Base-by-base conservation (phyloP, 1,284 basidiomycete genomes). In the Gymnopus androsaceus region DNA sequence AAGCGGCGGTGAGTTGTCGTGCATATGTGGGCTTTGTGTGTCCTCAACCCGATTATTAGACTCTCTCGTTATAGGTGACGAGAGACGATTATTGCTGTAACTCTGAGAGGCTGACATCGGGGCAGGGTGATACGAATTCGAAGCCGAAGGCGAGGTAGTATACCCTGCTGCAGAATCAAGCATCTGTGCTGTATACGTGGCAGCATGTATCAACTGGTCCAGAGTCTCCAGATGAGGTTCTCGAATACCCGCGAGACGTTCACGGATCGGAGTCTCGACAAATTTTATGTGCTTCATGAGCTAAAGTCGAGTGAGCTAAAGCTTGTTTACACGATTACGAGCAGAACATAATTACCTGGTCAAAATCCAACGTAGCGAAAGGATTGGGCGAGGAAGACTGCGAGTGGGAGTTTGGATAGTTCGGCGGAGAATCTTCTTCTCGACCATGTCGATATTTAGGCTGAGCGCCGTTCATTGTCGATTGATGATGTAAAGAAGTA, bases 161-260 rank as follows among this genome's bases (percentile, higher is more conserved):
- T 45, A 23, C 33, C n/a, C 46, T 15, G 50, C 51, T 17, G 57
- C 55, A 34, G 47, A 50, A 34, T 82, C 77, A 31, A 87, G 68
- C 64, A 81, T 70, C 61, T 83, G 80, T 54, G 72, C 72, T 17
- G 83, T 84, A 57, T 78, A 75, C 44, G 72, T 74, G 19, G 87
- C 70, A 37, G 69, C 72, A 56, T 76, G 70, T 37, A 77, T 50
- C 73, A 79, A 75, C 33, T 72, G 67, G 19, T 76, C 73, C 51
- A 78, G 60, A 37, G 66, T 61, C 31, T 73, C 69, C 9, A 65
- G 51, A 34, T 51, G 31, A 19, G 21, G 54, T 12, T 36, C 31
- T 5, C 28, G 53, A 31, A 48, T 38, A 25, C 9, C 25, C 2
- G 42, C 15, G 19, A 37, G 31, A 51, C 21, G 37, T 15, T 52